Evolutionary conservation across 2,329 filamentous ascomycete genomes (phyloP), one percentile per base, ranked within the genome.

Genomic region (Aspergillus ochraceoroseus): DNA sequence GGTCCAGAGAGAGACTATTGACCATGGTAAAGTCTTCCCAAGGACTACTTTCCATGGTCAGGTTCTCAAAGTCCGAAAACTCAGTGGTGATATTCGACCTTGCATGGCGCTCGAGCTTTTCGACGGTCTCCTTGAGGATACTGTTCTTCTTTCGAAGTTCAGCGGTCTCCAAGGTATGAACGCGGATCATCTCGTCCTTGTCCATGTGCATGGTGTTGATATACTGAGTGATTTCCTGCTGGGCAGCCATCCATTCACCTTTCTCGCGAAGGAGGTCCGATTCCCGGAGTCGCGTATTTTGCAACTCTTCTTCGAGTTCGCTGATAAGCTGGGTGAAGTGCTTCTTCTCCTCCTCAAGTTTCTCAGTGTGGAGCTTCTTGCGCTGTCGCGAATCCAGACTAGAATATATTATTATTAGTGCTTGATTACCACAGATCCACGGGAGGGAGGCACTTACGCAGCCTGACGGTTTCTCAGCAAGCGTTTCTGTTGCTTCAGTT

Each of bases 311-410:
- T 61, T 95, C 86, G 59, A 95, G 75, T 40, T 83, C 77, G 52
- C 71, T 77, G 61, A 95, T 85, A 61, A 85, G 71, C 54, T 79
- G 77, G 41, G 83, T 85, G 71, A 80, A 94, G 44, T 85, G 79
- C 74, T 95, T 95, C 76, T 96, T 95, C 72, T 96, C 90, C 65
- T 92, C 85, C 66, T 96, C 92, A 31, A 96, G 79, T 56, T 92
- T 83, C 70, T 96, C 92, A 22, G 92, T 96, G 70, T 96, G 90
- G 70, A 87, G 85, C 79, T 96, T 96, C 77, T 96, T 98, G 56
- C 92, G 83, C 67, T 96, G 90, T 53, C 92, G 82, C 30, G 92
- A 96, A 70, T 96, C 90, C 56, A 98, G 84, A 53, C 87, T 94
- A 39, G 27, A 36, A 14, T 5, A 22, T 22, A 9, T 5, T 29